Conservation (phyloP, 139 green algal species). For the Tetraselmis striata region DNA sequence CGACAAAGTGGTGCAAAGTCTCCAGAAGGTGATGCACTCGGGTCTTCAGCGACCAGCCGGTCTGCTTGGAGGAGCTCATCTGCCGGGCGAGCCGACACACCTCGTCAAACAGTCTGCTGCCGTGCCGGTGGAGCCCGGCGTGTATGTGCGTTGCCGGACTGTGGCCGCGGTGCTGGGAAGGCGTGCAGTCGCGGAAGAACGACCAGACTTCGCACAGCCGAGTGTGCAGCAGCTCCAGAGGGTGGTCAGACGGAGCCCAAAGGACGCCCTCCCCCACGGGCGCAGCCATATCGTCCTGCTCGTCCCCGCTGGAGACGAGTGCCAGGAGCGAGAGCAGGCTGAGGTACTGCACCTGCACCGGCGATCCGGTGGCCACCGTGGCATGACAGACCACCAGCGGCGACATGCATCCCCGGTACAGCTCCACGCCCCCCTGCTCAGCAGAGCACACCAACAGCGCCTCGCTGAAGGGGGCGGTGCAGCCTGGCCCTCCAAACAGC, state of each 20-base stretch:
- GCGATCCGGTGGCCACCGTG: not conserved
- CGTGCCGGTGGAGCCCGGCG: not conserved
- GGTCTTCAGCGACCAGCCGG: not conserved
- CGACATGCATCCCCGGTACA: not conserved
- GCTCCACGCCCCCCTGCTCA: not conserved
- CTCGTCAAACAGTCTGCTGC: not conserved
- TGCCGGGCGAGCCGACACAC: not conserved
- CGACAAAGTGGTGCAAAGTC: not conserved
- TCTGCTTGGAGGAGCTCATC: not conserved
- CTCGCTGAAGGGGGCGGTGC: not conserved
- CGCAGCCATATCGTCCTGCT: not conserved
- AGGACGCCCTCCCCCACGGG: too few species aligned
- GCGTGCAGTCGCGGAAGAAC: not conserved
- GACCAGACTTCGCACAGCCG: not conserved
- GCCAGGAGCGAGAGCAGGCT: not conserved
- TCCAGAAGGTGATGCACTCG: not conserved
- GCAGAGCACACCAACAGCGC: not conserved
- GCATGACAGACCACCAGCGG: not conserved
- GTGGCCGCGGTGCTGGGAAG: not conserved
- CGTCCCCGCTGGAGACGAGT: not conserved
- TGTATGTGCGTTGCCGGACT: not conserved
- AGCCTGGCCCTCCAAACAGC: too few species aligned
- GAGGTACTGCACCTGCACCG: not conserved
- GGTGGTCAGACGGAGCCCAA: too few species aligned
- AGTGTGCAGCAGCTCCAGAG: not conserved